Conservation (phyloP, 2,329 filamentous ascomycete species). For the Fusarium equiseti region DNA sequence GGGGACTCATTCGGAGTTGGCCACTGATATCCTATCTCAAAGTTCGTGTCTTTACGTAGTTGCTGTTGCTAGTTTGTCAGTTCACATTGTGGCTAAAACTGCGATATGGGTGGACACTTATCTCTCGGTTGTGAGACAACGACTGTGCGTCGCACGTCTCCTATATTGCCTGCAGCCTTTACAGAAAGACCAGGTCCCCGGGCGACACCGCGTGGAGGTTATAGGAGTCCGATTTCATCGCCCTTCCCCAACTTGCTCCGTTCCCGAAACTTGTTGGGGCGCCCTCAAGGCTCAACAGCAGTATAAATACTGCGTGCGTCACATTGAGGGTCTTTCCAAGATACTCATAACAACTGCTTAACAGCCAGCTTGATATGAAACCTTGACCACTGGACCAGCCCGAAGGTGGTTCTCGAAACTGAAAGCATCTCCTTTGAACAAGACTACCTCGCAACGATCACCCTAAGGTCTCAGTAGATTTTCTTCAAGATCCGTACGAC, state of each 20-base stretch:
- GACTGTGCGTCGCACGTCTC: background rate
- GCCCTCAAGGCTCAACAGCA: background rate
- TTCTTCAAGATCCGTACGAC: background rate
- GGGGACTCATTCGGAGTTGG: background rate
- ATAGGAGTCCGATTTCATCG: background rate
- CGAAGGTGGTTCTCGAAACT: background rate
- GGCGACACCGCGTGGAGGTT: constrained; percentile 1
- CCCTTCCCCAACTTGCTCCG: background rate
- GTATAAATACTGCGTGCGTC: background rate
- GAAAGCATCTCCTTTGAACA: background rate
- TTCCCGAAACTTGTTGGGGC: background rate
- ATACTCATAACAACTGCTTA: background rate
- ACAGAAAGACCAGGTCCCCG: background rate
- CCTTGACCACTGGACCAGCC: background rate
- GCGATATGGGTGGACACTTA: background rate
- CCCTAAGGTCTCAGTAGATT: background rate
- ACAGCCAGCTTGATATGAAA: background rate
- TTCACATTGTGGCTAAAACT: background rate
- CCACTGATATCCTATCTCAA: background rate
- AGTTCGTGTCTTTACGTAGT: background rate
- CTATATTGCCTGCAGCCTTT: background rate
- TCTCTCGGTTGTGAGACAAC: background rate
- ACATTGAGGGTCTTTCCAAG: background rate
- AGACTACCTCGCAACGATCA: background rate
- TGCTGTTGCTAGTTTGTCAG: background rate